Base-by-base conservation (phyloP, 495 filamentous ascomycete species). In the Aspergillus leporis region DNA sequence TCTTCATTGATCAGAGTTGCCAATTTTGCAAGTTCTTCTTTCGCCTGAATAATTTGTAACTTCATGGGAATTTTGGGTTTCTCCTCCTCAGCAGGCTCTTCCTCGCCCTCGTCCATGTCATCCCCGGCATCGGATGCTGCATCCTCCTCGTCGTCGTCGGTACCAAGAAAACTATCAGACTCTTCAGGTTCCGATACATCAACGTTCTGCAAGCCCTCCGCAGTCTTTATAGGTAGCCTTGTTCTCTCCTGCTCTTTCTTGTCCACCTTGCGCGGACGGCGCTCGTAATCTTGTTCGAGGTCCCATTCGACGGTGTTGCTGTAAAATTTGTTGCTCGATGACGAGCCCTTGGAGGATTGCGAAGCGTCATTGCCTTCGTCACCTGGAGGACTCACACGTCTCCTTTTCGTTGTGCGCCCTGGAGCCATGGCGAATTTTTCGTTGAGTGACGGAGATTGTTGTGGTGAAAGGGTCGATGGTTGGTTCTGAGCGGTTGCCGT, bases 261-360 rank as follows among this genome's bases (percentile, higher is more conserved):
- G 70, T 83, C 85, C 53, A 81, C 70, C 66, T 94, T 92, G 61
- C 91, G 81, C 25, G 89, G 87, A 61, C 83, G 84, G 41, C 82
- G 81, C 73, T 96, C 93, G 79, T 98, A 98, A 65, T 88, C 85
- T 63, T 97, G 88, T 73, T 98, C 94, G 48, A 96, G 80, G 69
- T 96, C 83, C 94, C 94, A 97, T 68, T 81, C 74, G 40, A 78
- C 72, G 53, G 76, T 81, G 52, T 70, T 70, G 58, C 56, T 64
- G 63, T 72, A 69, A 49, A 79, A 78, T n/a, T n/a, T n/a, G 30
- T 78, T 74, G 53, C 58, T 69, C 41, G 48, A 50, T 49, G 63
- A 8, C 14, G 12, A 16, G 14, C 38, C 63, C 45, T 58, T 48
- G 30, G 76, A 66, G 25, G 68, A 65, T 57, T 64, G 59, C 14